Percentiles rank a stretch among this genome's conserved stretches.
Conservation (phyloP, 306 rosid species). For the Oemleria cerasiformis region DNA sequence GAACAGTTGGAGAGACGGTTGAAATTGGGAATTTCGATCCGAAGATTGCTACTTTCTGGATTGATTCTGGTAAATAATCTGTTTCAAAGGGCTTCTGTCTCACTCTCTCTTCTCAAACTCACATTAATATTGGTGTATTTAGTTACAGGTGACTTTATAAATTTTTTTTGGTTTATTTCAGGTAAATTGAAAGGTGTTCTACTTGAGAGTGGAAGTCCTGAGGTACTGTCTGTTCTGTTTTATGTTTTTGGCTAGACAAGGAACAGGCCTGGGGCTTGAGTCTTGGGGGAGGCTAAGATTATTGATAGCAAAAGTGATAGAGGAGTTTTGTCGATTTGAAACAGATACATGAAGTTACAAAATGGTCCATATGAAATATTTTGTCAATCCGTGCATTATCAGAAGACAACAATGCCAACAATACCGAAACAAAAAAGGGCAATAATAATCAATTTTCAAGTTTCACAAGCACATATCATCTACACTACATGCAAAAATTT, state of each 20-base stretch:
- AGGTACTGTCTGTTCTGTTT: slow-evolving; percentile 41
- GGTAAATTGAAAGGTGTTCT: slow-evolving; percentile 93
- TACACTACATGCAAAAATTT: background rate
- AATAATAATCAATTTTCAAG: background rate
- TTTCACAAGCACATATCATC: too few relatives aligned
- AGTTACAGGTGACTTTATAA: slow-evolving; percentile 15
- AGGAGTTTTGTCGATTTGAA: background rate
- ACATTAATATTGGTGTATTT: slow-evolving; percentile 9
- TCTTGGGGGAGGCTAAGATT: background rate
- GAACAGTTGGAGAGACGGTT: slow-evolving; percentile 84
- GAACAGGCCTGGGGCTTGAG: background rate
- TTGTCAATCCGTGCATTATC: background rate
- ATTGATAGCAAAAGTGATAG: background rate
- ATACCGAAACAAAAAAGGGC: background rate
- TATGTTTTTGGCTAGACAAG: background rate
- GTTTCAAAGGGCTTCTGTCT: background rate
- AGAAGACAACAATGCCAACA: background rate
- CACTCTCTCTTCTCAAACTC: slow-evolving; percentile 9
- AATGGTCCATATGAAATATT: background rate
- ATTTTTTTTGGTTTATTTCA: slow-evolving; percentile 27
- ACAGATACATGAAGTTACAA: background rate
- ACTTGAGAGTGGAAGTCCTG: slow-evolving; percentile 85
- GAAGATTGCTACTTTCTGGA: slow-evolving; percentile 92
- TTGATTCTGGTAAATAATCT: slow-evolving; percentile 64
- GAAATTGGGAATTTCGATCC: slow-evolving; percentile 95